A percentile compares a stretch with the other conserved stretches of the same genome.
phyloP scores from a whole-genome alignment of 1,284 basidiomycete genomes.

The Cronartium quercuum region DNA sequence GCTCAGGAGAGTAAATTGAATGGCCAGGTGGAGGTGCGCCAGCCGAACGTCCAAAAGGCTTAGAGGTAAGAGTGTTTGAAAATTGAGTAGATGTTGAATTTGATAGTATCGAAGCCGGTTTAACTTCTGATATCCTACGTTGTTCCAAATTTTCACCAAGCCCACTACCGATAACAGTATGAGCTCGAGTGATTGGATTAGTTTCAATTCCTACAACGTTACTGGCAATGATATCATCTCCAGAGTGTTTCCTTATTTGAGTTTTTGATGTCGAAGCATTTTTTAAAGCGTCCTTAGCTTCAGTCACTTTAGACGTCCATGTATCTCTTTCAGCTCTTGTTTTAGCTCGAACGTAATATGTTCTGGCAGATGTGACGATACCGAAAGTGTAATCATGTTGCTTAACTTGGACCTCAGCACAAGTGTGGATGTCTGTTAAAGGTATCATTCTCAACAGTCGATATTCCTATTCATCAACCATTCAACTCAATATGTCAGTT shows the following conservation, averaged over 20 bases:
- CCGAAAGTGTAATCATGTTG: constrained; percentile 84
- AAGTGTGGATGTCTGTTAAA: constrained; percentile 80
- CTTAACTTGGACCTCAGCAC: constrained; percentile 79
- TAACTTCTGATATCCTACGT: neutral
- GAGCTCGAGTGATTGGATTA: neutral
- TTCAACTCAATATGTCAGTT: neutral
- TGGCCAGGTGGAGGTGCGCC: neutral
- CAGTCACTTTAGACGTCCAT: constrained; percentile 80
- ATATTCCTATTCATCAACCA: constrained; percentile 59
- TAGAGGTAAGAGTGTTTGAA: neutral
- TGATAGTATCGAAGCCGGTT: neutral
- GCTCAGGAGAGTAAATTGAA: neutral
- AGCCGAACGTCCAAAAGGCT: neutral
- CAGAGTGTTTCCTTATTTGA: constrained; percentile 23
- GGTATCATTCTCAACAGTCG: constrained; percentile 83
- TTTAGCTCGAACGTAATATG: constrained; percentile 85
- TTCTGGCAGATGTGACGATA: constrained; percentile 80
- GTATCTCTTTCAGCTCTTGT: constrained; percentile 64
- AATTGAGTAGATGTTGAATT: neutral
- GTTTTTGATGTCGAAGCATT: neutral
- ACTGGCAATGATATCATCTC: neutral
- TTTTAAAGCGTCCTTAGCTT: constrained; percentile 56
- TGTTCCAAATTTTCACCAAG: neutral
- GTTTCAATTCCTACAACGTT: neutral
- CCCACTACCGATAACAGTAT: neutral